Evolutionary conservation across 129 eudicot species (phyloP).

Genomic region (Flaveria trinervia): DNA sequence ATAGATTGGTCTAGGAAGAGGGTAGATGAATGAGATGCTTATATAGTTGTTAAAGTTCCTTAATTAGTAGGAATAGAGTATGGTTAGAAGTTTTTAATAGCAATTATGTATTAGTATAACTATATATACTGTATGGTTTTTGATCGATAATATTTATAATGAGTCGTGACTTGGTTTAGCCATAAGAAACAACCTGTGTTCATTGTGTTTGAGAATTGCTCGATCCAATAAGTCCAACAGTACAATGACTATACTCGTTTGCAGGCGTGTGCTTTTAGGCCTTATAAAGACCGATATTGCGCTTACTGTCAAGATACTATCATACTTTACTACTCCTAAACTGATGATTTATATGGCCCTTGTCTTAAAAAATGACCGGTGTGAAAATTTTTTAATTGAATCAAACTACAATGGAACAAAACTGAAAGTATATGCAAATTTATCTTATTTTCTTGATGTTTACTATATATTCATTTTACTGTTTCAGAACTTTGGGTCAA

Average conservation of each 20-base stretch:
- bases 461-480: neutral
- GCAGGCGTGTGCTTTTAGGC: neutral
- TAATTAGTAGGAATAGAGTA: too few species aligned
- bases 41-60: too few species aligned
- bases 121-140: too few species aligned
- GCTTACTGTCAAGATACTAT: neutral
- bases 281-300: neutral
- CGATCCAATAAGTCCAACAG: too few species aligned
- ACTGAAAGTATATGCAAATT: neutral
- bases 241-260: neutral
- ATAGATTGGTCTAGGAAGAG: too few species aligned
- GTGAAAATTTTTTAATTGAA: neutral
- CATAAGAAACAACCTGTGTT: too few species aligned
- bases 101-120: too few species aligned
- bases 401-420: neutral
- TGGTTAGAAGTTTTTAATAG: too few species aligned
- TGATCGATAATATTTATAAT: neutral
- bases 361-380: neutral
- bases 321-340: neutral
- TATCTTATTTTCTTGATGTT: neutral
- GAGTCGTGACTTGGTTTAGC: too few species aligned
- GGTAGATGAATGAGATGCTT: too few species aligned
- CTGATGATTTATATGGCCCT: neutral
- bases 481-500: slow-evolving; percentile 77
- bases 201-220: too few species aligned